Conservation (phyloP, 805 yeast genomes). For the Candida coleopterorum region DNA sequence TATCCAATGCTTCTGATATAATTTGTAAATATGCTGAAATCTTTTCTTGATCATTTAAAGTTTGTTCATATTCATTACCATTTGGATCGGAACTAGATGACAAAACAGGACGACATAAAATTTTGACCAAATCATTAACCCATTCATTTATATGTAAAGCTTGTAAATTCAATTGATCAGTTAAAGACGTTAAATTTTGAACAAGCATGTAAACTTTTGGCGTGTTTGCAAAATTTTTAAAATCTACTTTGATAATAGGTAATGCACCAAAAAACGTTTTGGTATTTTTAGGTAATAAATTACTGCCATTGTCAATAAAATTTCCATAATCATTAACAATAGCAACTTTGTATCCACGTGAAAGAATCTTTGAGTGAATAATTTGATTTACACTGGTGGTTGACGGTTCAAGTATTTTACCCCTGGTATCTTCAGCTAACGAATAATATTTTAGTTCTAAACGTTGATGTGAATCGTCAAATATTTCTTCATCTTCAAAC, state of each 20-base stretch:
- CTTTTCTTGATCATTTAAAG: conserved; percentile 71
- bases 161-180: conserved; percentile 45
- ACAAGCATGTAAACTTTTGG: conserved; percentile 16
- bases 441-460: too few relatives aligned
- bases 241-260: conserved; percentile 21
- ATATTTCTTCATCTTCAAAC: conserved; percentile 5
- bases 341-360: conserved; percentile 14
- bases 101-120: conserved; percentile 48
- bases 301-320: conserved; percentile 26
- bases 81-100: conserved; percentile 46
- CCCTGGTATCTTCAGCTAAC: conserved; percentile 33
- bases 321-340: not conserved
- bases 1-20: conserved; percentile 33
- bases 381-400: conserved; percentile 23
- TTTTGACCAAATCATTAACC: conserved; percentile 38
- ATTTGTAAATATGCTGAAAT: conserved; percentile 56
- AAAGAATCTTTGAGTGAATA: conserved; percentile 19
- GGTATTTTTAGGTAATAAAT: conserved; percentile 28
- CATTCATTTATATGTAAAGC: conserved; percentile 48
- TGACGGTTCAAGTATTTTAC: conserved; percentile 27
- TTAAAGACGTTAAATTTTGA: conserved; percentile 16
- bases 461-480: too few relatives aligned
- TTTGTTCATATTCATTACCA: conserved; percentile 74
- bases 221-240: conserved; percentile 15
- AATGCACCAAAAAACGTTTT: conserved; percentile 26